These are phyloP conservation scores for Cladosporium austrohemisphaericum DNA, from an alignment of 2,329 filamentous ascomycete genomes.

Conservation along the genomic window DNA sequence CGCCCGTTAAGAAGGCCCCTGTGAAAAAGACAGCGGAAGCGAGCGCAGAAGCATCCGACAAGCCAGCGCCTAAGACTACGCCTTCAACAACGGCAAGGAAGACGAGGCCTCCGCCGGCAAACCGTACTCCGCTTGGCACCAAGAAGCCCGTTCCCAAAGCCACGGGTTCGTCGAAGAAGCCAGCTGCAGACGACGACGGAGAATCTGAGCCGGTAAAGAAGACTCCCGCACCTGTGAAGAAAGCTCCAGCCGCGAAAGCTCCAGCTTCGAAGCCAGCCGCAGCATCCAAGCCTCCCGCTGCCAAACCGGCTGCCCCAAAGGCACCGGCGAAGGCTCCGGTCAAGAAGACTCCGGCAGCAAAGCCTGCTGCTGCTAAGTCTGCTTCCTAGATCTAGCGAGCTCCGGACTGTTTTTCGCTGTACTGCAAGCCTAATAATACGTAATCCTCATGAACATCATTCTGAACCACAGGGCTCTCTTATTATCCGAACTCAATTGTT, in stretches of 20 bases:
- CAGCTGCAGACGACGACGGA: background rate
- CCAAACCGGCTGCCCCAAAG: constrained; percentile 1
- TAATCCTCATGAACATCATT: no score
- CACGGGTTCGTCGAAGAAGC: constrained; percentile 12
- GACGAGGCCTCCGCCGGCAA: constrained; percentile 4
- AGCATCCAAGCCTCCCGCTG: background rate
- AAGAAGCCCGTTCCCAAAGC: constrained; percentile 9
- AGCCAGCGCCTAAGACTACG: background rate
- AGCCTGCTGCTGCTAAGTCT: constrained; percentile 3
- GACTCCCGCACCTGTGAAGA: constrained; percentile 17
- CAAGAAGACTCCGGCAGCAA: background rate
- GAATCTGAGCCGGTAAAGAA: constrained; percentile 2
- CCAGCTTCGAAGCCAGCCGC: constrained; percentile 8
- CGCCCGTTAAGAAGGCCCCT: background rate
- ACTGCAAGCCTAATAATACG: no score
- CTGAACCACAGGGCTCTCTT: no score
- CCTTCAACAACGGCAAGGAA: background rate
- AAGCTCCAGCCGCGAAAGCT: constrained; percentile 1
- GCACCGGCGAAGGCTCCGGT: background rate
- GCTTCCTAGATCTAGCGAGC: no score
- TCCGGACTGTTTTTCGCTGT: no score
- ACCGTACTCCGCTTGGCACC: constrained; percentile 9
- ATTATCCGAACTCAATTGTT: no score
- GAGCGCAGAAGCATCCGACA: background rate
- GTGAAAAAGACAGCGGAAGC: background rate